phyloP scores from a whole-genome alignment of 176 grass and related monocot species.

The Musa itinerans region DNA sequence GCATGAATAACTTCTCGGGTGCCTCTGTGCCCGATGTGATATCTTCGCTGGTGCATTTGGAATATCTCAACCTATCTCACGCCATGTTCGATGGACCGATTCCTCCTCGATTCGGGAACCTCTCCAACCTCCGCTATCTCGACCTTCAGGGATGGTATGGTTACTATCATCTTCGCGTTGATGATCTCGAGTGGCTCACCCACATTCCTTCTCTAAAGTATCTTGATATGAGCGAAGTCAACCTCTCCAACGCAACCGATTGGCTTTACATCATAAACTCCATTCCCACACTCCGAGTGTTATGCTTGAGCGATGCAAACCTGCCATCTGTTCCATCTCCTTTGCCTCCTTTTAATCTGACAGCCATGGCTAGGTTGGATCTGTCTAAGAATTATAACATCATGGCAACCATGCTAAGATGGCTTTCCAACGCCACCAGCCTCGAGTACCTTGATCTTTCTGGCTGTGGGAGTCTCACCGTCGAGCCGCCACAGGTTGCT shows the following conservation, averaged over 20 bases:
- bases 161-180: too few relatives aligned
- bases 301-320: fast-evolving
- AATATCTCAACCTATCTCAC: slow-evolving; percentile 27
- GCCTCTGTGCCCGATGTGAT: too few relatives aligned
- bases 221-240: neutral
- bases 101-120: slow-evolving; percentile 27
- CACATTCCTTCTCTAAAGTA: neutral
- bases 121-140: slow-evolving; percentile 20
- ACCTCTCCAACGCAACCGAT: neutral
- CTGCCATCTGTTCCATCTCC: slow-evolving; percentile 6
- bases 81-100: slow-evolving; percentile 8
- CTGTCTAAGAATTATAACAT: too few relatives aligned
- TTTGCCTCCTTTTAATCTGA: slow-evolving; percentile 16
- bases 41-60: slow-evolving; percentile 4
- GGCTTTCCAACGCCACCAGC: too few relatives aligned
- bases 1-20: too few relatives aligned
- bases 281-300: neutral
- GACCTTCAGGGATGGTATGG: slow-evolving; percentile 1
- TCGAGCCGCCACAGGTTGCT: too few relatives aligned
- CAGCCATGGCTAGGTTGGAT: slow-evolving; percentile 21
- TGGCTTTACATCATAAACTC: neutral
- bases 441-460: too few relatives aligned
- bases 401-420: too few relatives aligned
- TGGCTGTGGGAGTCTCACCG: too few relatives aligned
- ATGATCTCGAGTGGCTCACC: neutral